Percentiles rank a stretch among this genome's conserved stretches.
Conservation (phyloP, 257 asterid species). For the Salvia splendens region DNA sequence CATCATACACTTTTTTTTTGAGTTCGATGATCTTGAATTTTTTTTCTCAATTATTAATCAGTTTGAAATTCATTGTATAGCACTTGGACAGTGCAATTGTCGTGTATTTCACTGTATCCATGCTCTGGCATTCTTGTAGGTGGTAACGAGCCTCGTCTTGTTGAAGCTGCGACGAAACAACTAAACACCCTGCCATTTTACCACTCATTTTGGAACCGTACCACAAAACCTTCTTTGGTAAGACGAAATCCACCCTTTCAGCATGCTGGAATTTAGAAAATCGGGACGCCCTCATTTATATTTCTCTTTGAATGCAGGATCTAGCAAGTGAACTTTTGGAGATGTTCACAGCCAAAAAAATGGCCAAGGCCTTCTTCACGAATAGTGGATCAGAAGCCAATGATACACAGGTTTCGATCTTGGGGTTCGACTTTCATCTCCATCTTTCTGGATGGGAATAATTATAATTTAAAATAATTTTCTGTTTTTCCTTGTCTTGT, state of each 20-base stretch:
- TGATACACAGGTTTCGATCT: slow-evolving; percentile 72
- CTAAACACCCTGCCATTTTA: slow-evolving; percentile 87
- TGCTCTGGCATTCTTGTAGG: slow-evolving; percentile 52
- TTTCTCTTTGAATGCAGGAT: slow-evolving; percentile 51
- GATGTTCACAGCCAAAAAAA: slow-evolving; percentile 69
- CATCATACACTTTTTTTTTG: too few relatives aligned
- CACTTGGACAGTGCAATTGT: background rate
- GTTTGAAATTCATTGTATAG: background rate
- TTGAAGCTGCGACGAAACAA: slow-evolving; percentile 82
- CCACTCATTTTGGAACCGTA: slow-evolving; percentile 97
- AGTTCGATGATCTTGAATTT: too few relatives aligned
- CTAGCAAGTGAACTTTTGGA: slow-evolving; percentile 82
- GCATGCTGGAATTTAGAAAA: slow-evolving; percentile 1
- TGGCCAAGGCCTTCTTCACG: slow-evolving; percentile 89
- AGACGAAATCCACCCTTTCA: slow-evolving; percentile 6
- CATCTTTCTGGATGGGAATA: slow-evolving; percentile 6
- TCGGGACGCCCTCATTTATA: background rate
- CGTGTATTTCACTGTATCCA: background rate
- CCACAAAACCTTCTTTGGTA: slow-evolving; percentile 94
- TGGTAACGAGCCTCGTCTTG: slow-evolving; percentile 90
- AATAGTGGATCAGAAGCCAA: slow-evolving; percentile 98
- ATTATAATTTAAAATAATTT: background rate
- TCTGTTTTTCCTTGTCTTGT: slow-evolving; percentile 28
- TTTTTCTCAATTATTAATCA: background rate
- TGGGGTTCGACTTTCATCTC: background rate